A percentile compares a stretch with the other conserved stretches of the same genome.
These are phyloP conservation scores for Akanthomyces dipterigenus DNA, from an alignment of 2,329 filamentous ascomycete species.

Conservation along the genomic window DNA sequence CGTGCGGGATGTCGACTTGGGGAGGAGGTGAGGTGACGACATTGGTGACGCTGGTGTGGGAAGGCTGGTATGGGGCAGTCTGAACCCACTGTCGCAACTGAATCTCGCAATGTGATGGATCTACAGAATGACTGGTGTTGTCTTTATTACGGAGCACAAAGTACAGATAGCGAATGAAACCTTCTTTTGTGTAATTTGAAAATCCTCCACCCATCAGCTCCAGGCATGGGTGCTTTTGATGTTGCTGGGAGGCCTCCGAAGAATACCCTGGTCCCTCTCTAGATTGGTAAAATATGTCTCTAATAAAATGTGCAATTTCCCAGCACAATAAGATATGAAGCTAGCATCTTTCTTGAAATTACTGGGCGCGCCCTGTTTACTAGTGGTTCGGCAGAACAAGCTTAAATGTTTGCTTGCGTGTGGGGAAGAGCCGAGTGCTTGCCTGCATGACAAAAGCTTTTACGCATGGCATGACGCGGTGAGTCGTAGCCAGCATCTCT, in stretches of 20 bases:
- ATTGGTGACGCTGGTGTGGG: background rate
- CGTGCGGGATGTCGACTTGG: constrained; percentile 48
- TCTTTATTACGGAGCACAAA: too few species aligned
- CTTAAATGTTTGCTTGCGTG: background rate
- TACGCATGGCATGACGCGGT: too few species aligned
- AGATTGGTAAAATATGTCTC: too few species aligned
- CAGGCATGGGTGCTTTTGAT: background rate
- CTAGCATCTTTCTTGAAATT: too few species aligned
- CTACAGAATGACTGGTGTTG: background rate
- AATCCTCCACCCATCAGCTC: background rate
- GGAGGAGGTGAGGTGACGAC: constrained; percentile 29
- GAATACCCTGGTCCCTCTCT: background rate
- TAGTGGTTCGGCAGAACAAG: background rate
- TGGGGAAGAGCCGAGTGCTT: background rate
- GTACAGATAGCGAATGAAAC: background rate
- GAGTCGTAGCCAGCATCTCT: too few species aligned
- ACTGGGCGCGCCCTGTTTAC: background rate
- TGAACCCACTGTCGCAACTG: background rate
- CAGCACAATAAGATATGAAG: too few species aligned
- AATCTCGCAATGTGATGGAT: constrained; percentile 1
- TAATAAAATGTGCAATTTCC: too few species aligned
- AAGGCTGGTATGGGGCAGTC: too few species aligned
- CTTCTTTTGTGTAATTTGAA: background rate
- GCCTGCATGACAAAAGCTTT: too few species aligned
- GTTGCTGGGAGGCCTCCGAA: background rate